Evolutionary conservation across 2,329 filamentous ascomycete species (phyloP).

Genomic region (Acephala macrosclerotiorum): DNA sequence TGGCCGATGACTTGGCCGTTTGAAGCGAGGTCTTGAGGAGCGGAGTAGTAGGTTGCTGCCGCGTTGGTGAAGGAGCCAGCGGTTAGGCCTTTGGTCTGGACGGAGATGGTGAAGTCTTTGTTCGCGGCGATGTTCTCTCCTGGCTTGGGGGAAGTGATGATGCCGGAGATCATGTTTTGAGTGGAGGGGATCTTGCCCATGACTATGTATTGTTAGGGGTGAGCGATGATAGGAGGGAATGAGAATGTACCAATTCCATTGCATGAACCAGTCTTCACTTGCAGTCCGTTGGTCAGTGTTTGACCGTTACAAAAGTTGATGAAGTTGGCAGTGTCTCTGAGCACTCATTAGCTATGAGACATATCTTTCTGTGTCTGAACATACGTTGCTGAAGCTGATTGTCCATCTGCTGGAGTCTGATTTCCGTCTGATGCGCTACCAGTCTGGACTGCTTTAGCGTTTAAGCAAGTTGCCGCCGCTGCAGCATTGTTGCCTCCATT

Average conservation of each 20-base stretch:
- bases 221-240: background rate
- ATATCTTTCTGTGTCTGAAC: slow-evolving; percentile 33
- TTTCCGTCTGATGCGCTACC: slow-evolving; percentile 52
- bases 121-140: slow-evolving; percentile 38
- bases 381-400: slow-evolving; percentile 38
- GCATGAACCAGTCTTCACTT: slow-evolving; percentile 64
- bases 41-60: slow-evolving; percentile 48
- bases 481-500: slow-evolving; percentile 28
- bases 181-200: slow-evolving; percentile 46
- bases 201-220: slow-evolving; percentile 26
- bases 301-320: slow-evolving; percentile 40
- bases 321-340: slow-evolving; percentile 53
- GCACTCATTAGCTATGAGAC: slow-evolving; percentile 29
- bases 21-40: slow-evolving; percentile 44
- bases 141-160: slow-evolving; percentile 39
- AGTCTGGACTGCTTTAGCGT: slow-evolving; percentile 38
- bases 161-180: slow-evolving; percentile 42
- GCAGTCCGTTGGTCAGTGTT: slow-evolving; percentile 64
- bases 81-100: slow-evolving; percentile 46
- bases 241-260: slow-evolving; percentile 48
- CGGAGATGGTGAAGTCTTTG: slow-evolving; percentile 44
- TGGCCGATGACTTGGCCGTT: slow-evolving; percentile 48
- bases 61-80: slow-evolving; percentile 51
- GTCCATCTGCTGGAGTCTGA: slow-evolving; percentile 45
- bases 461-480: slow-evolving; percentile 48